Percentiles rank a stretch among this genome's conserved stretches.
Evolutionary conservation across 106 monocot species (phyloP).

Genomic region (Dioscorea alata): DNA sequence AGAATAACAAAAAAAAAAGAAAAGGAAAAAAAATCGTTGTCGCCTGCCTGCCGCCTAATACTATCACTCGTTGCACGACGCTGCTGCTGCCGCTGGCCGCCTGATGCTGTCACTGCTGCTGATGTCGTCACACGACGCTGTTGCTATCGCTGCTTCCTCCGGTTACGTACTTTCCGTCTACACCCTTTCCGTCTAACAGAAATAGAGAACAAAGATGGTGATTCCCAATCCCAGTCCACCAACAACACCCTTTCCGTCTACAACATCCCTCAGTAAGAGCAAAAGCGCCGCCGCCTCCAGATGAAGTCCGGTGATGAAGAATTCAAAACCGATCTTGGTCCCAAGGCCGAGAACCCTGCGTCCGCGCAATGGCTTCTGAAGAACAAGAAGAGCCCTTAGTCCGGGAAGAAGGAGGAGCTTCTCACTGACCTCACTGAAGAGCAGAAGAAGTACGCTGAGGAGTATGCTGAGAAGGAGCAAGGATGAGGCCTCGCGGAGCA

Average conservation of each 20-base stretch:
- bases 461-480: slow-evolving; percentile 75
- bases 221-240: slow-evolving; percentile 30
- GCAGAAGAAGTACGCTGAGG: slow-evolving; percentile 95
- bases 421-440: slow-evolving; percentile 87
- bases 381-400: slow-evolving; percentile 79
- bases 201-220: too few relatives aligned
- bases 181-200: too few relatives aligned
- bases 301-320: slow-evolving; percentile 17
- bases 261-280: slow-evolving; percentile 92
- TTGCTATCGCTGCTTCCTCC: too few relatives aligned
- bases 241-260: slow-evolving; percentile 73
- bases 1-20: too few relatives aligned
- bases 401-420: slow-evolving; percentile 61
- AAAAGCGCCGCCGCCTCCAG: slow-evolving; percentile 66
- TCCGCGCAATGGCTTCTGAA: slow-evolving; percentile 82
- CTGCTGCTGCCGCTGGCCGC: too few relatives aligned
- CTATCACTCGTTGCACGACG: too few relatives aligned
- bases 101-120: too few relatives aligned
- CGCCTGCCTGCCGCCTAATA: too few relatives aligned
- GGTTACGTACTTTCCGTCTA: too few relatives aligned
- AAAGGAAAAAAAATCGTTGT: too few relatives aligned
- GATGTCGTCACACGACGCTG: too few relatives aligned
- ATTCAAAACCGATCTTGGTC: neutral
- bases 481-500: slow-evolving; percentile 23
- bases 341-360: slow-evolving; percentile 55